Evolutionary conservation across 805 yeast genomes (phyloP).

Genomic region (Sugiyamaella marilandica): DNA sequence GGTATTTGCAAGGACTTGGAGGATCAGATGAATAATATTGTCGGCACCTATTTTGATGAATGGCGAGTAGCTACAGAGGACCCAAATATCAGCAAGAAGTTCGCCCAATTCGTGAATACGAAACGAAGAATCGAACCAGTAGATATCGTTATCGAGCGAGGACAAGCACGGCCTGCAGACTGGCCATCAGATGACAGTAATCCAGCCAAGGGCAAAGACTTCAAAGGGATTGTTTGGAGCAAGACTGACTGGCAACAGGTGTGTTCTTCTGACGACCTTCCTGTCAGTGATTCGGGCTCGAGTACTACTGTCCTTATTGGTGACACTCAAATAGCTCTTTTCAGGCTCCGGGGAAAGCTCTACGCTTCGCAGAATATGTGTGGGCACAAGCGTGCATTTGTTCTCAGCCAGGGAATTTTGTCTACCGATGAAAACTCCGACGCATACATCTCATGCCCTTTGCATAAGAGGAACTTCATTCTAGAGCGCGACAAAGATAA

Average conservation of each 20-base stretch:
- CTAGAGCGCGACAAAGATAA: constrained; percentile 23
- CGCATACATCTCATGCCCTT: constrained; percentile 36
- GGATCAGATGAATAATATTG: constrained; percentile 33
- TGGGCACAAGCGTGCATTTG: constrained; percentile 39
- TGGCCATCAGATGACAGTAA: constrained; percentile 5
- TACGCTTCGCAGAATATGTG: constrained; percentile 40
- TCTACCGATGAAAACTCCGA: constrained; percentile 32
- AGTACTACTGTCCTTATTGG: constrained; percentile 33
- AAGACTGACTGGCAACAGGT: constrained; percentile 31
- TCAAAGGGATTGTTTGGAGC: constrained; percentile 34
- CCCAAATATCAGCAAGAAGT: constrained; percentile 23
- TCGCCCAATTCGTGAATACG: constrained; percentile 35
- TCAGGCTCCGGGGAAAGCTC: constrained; percentile 32
- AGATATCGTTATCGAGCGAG: constrained; percentile 11
- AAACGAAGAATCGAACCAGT: constrained; percentile 19
- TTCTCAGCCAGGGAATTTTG: constrained; percentile 35
- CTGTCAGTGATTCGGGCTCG: constrained; percentile 31
- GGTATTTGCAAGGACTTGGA: constrained; percentile 35
- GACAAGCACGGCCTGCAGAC: constrained; percentile 7
- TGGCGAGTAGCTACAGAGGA: constrained; percentile 33
- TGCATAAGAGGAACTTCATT: constrained; percentile 35
- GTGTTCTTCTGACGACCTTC: constrained; percentile 29
- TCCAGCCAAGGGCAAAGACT: constrained; percentile 20
- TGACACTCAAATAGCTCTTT: constrained; percentile 37
- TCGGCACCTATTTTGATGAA: constrained; percentile 36